phyloP scores from a whole-genome alignment of 2,329 filamentous ascomycete genomes.

The Helotiales sp. region DNA sequence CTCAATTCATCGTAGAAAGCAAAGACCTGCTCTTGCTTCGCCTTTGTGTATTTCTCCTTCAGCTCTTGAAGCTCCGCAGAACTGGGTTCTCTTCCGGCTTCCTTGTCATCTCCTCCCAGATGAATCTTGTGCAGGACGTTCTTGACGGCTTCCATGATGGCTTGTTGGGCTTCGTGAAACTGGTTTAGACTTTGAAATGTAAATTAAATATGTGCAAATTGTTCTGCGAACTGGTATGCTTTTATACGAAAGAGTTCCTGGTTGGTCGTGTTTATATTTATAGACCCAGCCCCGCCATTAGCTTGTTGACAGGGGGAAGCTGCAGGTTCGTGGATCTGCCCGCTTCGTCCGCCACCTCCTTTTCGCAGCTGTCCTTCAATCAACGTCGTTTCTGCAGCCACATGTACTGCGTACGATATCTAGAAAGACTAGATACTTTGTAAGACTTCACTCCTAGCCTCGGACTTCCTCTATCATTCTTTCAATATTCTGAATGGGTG shows the following conservation, averaged over 20 bases:
- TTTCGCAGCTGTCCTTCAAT: not conserved
- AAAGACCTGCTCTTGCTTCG: slow-evolving; percentile 82
- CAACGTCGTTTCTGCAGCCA: not conserved
- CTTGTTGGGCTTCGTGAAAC: not conserved
- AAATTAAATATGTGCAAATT: not conserved
- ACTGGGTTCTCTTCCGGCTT: slow-evolving; percentile 43
- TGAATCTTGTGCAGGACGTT: slow-evolving; percentile 54
- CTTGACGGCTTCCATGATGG: slow-evolving; percentile 47
- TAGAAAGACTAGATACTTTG: not conserved
- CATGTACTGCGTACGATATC: not conserved
- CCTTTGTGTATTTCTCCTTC: slow-evolving; percentile 73
- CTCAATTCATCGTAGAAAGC: slow-evolving; percentile 84
- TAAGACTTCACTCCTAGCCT: not conserved
- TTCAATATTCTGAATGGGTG: not conserved
- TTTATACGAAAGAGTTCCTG: slow-evolving; percentile 14
- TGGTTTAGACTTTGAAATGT: not conserved
- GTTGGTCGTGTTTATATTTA: slow-evolving; percentile 15
- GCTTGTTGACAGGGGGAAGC: slow-evolving; percentile 20
- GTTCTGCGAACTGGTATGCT: slow-evolving; percentile 2
- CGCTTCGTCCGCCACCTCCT: slow-evolving; percentile 21
- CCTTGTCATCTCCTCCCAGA: slow-evolving; percentile 38
- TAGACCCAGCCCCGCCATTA: slow-evolving; percentile 34
- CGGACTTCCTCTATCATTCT: not conserved
- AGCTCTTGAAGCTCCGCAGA: slow-evolving; percentile 55
- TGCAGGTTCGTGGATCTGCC: not conserved